phyloP scores from a whole-genome alignment of 148 eudicot genomes.

The Arbutus unedo region DNA sequence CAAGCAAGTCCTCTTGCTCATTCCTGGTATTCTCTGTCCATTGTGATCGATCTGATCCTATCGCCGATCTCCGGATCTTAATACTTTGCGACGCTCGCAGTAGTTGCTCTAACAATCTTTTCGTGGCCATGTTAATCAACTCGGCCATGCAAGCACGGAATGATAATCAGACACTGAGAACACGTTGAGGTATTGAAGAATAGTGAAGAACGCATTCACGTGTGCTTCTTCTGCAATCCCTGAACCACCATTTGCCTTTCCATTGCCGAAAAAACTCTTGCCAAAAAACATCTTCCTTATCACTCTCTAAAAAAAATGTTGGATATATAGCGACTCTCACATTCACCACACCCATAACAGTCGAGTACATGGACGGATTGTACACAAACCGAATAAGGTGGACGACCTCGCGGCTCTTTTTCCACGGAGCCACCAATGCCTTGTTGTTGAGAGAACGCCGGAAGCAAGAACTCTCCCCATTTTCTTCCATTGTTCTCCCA shows the following conservation, averaged over 20 bases:
- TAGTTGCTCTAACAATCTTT: constrained; percentile 1
- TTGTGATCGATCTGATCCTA: constrained; percentile 5
- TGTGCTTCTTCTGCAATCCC: too few relatives aligned
- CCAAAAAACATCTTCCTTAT: constrained; percentile 17
- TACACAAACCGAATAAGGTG: constrained; percentile 11
- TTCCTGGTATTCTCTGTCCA: too few relatives aligned
- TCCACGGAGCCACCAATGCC: constrained; percentile 5
- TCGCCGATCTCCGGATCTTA: constrained; percentile 14
- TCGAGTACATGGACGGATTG: background rate
- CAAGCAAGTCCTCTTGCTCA: too few relatives aligned
- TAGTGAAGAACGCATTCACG: too few relatives aligned
- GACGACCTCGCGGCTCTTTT: constrained; percentile 8
- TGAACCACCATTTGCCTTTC: background rate
- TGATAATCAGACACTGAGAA: too few relatives aligned
- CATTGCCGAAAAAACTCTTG: constrained; percentile 18
- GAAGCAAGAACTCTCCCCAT: constrained; percentile 14
- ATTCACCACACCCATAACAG: background rate
- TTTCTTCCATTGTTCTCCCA: constrained; percentile 24
- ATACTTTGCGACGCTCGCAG: background rate
- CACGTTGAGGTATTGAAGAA: too few relatives aligned
- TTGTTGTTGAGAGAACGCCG: background rate
- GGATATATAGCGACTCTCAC: background rate
- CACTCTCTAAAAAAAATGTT: constrained; percentile 16
- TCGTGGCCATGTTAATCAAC: constrained; percentile 5
- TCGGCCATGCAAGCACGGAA: too few relatives aligned